These are phyloP conservation scores for Metarhizium humberi DNA, from an alignment of 2,329 filamentous ascomycete genomes.

Conservation along the genomic window DNA sequence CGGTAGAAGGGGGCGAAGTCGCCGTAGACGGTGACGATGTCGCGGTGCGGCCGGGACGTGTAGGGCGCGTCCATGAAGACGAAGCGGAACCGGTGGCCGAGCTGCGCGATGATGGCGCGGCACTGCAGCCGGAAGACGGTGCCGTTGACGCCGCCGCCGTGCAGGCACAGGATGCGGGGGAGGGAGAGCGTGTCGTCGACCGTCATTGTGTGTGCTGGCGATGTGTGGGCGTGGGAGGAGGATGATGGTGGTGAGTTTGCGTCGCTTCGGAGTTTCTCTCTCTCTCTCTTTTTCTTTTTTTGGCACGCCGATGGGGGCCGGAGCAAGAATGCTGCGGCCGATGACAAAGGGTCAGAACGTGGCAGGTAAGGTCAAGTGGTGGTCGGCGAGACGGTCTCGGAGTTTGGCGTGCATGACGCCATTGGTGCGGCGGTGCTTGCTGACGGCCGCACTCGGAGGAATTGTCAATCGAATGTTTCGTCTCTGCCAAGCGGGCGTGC, in stretches of 20 bases:
- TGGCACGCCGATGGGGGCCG: no score
- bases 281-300: no score
- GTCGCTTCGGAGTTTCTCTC: no score
- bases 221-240: background rate
- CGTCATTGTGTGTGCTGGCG: background rate
- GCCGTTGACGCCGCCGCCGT: conserved; percentile 69
- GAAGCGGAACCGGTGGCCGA: conserved; percentile 54
- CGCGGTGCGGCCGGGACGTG: conserved; percentile 49
- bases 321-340: no score
- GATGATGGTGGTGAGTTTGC: no score
- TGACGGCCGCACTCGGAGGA: no score
- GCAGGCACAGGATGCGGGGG: conserved; percentile 70
- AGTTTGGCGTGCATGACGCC: background rate
- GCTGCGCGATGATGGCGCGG: conserved; percentile 38
- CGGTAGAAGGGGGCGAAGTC: conserved; percentile 55
- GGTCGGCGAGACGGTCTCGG: background rate
- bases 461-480: no score
- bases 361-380: background rate
- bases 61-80: conserved; percentile 66
- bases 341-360: no score
- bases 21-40: conserved; percentile 55
- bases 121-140: conserved; percentile 60
- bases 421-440: no score
- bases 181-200: conserved; percentile 17
- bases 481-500: no score